Base-by-base conservation (phyloP, 768 basidiomycete species). In the Leccinum fibrillosum region DNA sequence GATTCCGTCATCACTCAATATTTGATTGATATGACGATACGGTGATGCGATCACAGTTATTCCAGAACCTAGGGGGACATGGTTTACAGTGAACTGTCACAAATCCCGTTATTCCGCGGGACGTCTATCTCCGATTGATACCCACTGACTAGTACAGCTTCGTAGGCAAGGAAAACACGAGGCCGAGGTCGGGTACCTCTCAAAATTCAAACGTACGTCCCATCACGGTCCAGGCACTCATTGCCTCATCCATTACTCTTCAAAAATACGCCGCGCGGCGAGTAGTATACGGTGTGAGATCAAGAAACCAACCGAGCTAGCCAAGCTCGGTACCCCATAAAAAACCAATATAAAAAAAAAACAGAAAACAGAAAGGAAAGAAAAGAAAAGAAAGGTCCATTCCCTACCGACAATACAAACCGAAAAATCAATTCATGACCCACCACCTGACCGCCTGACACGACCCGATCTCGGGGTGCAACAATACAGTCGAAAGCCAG, bases 381-480 rank as follows among this genome's bases (percentile, higher is more conserved):
- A 3, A 42, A n/a, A n/a, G 17, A 11, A 39, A 4, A n/a, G 37
- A 39, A 10, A 11, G 42, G 42, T 19, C 42, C 42, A 42, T 42
- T 19, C 39, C 37, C 42, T 44, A 6, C 10, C 10, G 11, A 15
- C 13, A 42, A 2, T n/a, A 42, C 9, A 19, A 44, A 19, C 17
- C n/a, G 9, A n/a, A 19, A 19, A 12, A 44, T 68, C 45, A 70
- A 23, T 78, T 70, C 75, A 83, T 82, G 35, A 89, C 80, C 88
- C 88, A 90, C 45, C 74, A 66, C 57, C 82, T 72, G 11, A 87
- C 86, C 2, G 78, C 81, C 53, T 83, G 78, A 48, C 79, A 82
- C 0, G 81, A 82, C 2, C 88, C 88, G 7, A 89, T 74, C 52
- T 90, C 88, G 4, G 88, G 88, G 62, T 90, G 88, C 1, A 90